Evolutionary conservation across 2,329 filamentous ascomycete genomes (phyloP), one percentile per base, ranked within the genome.

Genomic region (Trichoderma endophyticum): DNA sequence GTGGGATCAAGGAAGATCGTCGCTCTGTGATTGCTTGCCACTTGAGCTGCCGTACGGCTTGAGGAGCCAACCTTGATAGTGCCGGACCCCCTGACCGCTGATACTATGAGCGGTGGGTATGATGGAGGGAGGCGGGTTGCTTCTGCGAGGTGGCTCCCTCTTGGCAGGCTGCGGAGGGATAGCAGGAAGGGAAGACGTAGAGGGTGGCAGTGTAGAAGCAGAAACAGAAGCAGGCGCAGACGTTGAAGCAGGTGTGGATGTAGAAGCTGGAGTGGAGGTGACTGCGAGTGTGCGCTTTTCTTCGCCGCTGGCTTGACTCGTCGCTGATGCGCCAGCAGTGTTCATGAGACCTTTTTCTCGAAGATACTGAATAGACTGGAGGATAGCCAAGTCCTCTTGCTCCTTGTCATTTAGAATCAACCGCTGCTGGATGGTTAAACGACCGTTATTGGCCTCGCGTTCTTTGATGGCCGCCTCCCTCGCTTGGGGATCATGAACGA

Each of bases 401-500:
- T 91, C 88, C 77, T 91, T 90, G 78, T 91, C 90, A 82, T 91
- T 91, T 68, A 91, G 83, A 72, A 88, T 86, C 70, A 92, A 81
- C 56, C 90, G 88, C 79, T 92, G 90, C 79, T 89, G 87, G 70
- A 91, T 86, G 5, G 90, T 91, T 81, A 91, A 86, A 65, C 88
- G 87, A 61, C 90, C 90, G 73, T 90, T 88, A 76, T 91, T 91
- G 76, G 86, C 84, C 76, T 90, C 89, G 72, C 89, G 87, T 78
- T 91, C 89, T 77, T 86, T 87, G 63, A 91, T 83, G 71, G 89
- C 89, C 75, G 88, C 88, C 77, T 90, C 88, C 75, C 90, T 86
- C 72, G 90, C 87, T 74, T 87, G 86, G 21, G 86, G 85, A 78
- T 92, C 90, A 79, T 92, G 90, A 74, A 91, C 88, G 82, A 92